Base-by-base conservation (phyloP, 169 alveolate genomes). In the Nephromyces sp. region DNA sequence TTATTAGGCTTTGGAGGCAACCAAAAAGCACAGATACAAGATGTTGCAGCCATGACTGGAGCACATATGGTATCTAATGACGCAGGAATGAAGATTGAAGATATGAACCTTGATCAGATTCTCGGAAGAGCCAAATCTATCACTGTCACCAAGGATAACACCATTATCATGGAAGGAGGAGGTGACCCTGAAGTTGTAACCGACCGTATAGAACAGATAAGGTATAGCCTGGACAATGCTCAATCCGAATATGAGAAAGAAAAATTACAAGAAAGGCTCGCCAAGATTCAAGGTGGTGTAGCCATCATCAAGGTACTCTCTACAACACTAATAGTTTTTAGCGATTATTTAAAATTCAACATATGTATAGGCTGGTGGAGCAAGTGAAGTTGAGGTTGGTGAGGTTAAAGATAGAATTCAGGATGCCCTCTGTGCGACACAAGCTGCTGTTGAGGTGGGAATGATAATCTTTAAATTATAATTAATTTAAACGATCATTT, bases 1-100 rank as follows among this genome's bases (percentile, higher is more conserved):
- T n/a, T n/a, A n/a, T n/a, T n/a, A n/a, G 80, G 98, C 33, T 97
- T 95, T 84, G 99, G 99, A 3, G 99, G 96, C 77, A 94, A 95
- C 85, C 88, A 99, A 73, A 95, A 93, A 80, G 93, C 95, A 34
- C 89, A 94, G 70, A 84, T 97, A 81, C 89, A 93, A 79, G 99
- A 95, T 86, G 84, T 95, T 75, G 97, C 99, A 27, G 89, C 92
- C 52, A 84, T 95, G 83, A 93, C 98, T 33, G 99, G 99, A 32
- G 98, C 95, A 3, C 77, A 90, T 52, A 91, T 94, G 32, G 77
- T 96, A 68, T 86, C 90, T 29, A 98, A 94, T 74, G 98, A 95
- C 75, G 34, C 66, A 3, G 96, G 96, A 25, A 73, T 86, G 34
- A 81, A 76, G 57, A 79, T 90, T 66, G 93, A 88, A 74, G 90